Base-by-base conservation (phyloP, 2,329 filamentous ascomycete genomes). In the Penicillium sp. region DNA sequence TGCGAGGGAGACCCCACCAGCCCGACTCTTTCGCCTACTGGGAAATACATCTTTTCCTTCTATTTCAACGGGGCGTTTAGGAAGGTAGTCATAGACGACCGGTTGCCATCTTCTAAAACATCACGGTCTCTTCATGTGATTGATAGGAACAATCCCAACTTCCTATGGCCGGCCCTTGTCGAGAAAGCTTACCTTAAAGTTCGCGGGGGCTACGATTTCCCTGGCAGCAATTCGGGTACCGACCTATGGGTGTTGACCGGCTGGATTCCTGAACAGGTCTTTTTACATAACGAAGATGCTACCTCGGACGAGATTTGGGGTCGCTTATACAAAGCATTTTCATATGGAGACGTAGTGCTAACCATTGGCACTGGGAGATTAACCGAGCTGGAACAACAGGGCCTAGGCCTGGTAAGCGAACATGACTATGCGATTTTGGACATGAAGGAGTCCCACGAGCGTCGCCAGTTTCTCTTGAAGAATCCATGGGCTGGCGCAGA, bases 101-200 rank as follows among this genome's bases (percentile, higher is more conserved):
- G 88, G 17, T 80, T 99, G 13, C 94, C 94, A 0, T 94, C 92
- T 0, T 74, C 73, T 8, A 87, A 82, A 45, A 89, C 85, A 13
- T 79, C 84, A 32, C 84, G 91, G 24, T 85, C 88, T 5, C 82
- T 99, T 3, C 91, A 96, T 69, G 92, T 97, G 8, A 83, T 95
- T 39, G 93, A 97, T 64, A 84, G 91, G 29, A 86, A 86, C 34
- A 91, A 96, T 58, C 88, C 89, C 3, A 79, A 76, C n/a, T 78
- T 95, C 12, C 75, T 97, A 12, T 97, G 93, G 91, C 94, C 94
- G 5, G 91, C 93, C 2, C 79, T 99, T 4, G 77, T 97, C 13
- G 94, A 99, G 69, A 99, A 99, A 68, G 94, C 94, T 0, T 99
- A 99, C 62, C 78, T 99, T 1, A 99, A 97, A 75, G 85, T 97